Evolutionary conservation across 805 yeast genomes (phyloP).

Genomic region (Kazachstania africana): DNA sequence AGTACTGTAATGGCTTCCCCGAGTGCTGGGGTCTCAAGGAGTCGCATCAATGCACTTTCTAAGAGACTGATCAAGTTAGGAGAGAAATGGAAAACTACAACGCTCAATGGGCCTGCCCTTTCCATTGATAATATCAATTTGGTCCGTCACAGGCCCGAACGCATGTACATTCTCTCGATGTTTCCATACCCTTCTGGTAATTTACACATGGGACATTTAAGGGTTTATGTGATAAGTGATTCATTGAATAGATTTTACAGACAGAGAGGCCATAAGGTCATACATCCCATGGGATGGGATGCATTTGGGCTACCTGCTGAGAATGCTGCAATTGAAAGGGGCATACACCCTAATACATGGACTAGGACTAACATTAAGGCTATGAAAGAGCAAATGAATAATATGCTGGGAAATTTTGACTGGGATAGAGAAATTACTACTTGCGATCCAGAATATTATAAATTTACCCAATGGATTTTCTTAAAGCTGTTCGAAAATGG

Average conservation of each 20-base stretch:
- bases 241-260: conserved; percentile 67
- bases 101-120: conserved; percentile 9
- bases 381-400: conserved; percentile 73
- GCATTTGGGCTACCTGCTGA: conserved; percentile 98
- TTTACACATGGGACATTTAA: conserved; percentile 85
- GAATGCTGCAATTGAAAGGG: conserved; percentile 88
- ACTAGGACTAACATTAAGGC: conserved; percentile 66
- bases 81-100: conserved; percentile 20
- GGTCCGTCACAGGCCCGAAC: no score
- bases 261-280: conserved; percentile 62
- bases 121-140: not conserved
- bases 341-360: conserved; percentile 73
- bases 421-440: conserved; percentile 90
- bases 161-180: conserved; percentile 61
- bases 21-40: no score
- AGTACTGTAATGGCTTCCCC: no score
- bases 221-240: conserved; percentile 89
- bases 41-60: conserved; percentile 2
- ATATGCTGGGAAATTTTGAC: conserved; percentile 78
- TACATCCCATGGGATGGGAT: conserved; percentile 99
- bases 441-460: conserved; percentile 77
- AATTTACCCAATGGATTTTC: conserved; percentile 85
- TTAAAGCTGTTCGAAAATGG: conserved; percentile 62
- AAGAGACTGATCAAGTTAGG: conserved; percentile 10
- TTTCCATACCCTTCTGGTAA: conserved; percentile 95